Evolutionary conservation across 331 rosid genomes (phyloP).

Genomic region (Erythrophleum ivorense): DNA sequence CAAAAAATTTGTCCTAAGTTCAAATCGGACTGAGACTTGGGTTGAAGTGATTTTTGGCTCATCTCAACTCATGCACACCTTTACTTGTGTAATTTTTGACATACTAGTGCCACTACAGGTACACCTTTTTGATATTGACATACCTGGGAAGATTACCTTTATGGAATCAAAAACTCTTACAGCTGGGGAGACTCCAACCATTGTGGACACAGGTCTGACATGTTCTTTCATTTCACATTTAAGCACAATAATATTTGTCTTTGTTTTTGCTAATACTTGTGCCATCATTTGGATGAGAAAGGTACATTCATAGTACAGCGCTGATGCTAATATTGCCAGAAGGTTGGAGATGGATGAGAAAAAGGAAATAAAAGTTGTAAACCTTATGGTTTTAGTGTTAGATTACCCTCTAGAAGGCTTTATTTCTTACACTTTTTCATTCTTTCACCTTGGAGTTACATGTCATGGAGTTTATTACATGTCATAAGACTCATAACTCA

Average conservation of each 20-base stretch:
- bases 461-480: neutral
- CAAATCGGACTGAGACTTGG: no score
- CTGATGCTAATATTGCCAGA: conserved; percentile 7
- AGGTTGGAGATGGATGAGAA: conserved; percentile 20
- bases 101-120: conserved; percentile 51
- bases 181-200: conserved; percentile 88
- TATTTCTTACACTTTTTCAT: conserved; percentile 14
- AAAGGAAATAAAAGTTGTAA: neutral
- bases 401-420: neutral
- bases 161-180: conserved; percentile 87
- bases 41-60: no score
- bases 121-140: conserved; percentile 93
- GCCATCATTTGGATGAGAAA: conserved; percentile 31
- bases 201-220: conserved; percentile 89
- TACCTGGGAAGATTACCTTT: conserved; percentile 95
- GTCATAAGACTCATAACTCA: neutral
- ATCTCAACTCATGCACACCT: no score
- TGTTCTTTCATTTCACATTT: conserved; percentile 4
- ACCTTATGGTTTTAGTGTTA: conserved; percentile 8
- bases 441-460: conserved; percentile 16
- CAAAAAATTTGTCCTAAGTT: no score
- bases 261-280: conserved; percentile 16
- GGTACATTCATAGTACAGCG: neutral
- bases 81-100: conserved; percentile 24
- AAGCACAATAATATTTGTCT: neutral